Conservation (phyloP, 2,329 filamentous ascomycete genomes). For the Fusarium tanahbumbuense region DNA sequence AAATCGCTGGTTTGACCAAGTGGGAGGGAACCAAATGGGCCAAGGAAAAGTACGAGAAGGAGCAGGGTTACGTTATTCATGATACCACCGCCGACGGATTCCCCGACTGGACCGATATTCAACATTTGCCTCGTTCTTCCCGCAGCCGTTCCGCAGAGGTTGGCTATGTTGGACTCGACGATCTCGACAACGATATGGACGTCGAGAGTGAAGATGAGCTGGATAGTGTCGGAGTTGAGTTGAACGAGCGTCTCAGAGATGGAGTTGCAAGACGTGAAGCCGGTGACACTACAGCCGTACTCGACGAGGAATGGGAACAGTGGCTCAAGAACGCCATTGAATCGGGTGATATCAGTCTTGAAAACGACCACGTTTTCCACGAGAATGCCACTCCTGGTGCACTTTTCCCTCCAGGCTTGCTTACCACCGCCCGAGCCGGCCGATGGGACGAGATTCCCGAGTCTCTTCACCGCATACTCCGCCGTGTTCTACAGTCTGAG, state of each 20-base stretch:
- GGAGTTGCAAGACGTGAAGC: slow-evolving; percentile 72
- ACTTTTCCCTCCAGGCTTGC: slow-evolving; percentile 63
- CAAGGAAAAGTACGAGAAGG: slow-evolving; percentile 81
- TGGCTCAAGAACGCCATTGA: slow-evolving; percentile 79
- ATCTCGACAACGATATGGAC: slow-evolving; percentile 53
- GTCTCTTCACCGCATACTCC: slow-evolving; percentile 64
- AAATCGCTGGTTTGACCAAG: slow-evolving; percentile 78
- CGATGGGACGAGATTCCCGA: slow-evolving; percentile 70
- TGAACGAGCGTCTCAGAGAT: slow-evolving; percentile 74
- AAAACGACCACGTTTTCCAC: slow-evolving; percentile 56
- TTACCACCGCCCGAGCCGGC: slow-evolving; percentile 66
- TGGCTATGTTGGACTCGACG: slow-evolving; percentile 37
- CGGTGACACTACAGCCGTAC: slow-evolving; percentile 66
- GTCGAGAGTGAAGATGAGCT: slow-evolving; percentile 66
- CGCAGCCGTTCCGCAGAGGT: slow-evolving; percentile 26
- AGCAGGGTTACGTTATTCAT: slow-evolving; percentile 75
- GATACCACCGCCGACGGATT: slow-evolving; percentile 80
- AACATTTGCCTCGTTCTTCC: slow-evolving; percentile 31
- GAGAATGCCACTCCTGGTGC: slow-evolving; percentile 48
- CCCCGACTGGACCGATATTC: slow-evolving; percentile 62
- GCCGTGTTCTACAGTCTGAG: slow-evolving; percentile 59
- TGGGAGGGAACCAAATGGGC: slow-evolving; percentile 90
- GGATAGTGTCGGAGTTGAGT: slow-evolving; percentile 68
- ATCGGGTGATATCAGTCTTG: slow-evolving; percentile 65
- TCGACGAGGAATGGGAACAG: slow-evolving; percentile 80